Base-by-base conservation (phyloP, 139 green algal genomes). In the Medakamo hakoo region DNA sequence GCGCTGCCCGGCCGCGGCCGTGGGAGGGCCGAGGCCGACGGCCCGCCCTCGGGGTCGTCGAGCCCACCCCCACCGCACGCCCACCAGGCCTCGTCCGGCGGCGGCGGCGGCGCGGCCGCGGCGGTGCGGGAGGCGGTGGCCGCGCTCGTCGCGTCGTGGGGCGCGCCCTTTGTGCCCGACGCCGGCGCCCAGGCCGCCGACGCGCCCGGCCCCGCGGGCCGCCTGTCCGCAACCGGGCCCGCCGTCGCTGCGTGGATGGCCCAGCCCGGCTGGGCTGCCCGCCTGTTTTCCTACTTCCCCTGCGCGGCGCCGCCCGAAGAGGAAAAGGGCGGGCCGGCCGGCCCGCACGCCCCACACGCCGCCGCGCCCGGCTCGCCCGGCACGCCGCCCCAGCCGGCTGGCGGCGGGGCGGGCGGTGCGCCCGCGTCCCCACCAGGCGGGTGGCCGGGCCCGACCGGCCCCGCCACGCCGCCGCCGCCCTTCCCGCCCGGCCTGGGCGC, bases 51-150 rank as follows among this genome's bases (percentile, higher is more conserved):
- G n/a, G n/a, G n/a, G n/a, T n/a, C n/a, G n/a, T n/a, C n/a, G n/a
- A 16, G 40, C 9, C 40, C 16, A 16, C 40, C 40, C 9, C 40
- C 40, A 52, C 40, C 49, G 57, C 57, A 19, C 24, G 22, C 57
- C 21, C 24, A 22, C 24, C 21, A 31, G 24, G 20, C 1, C 2
- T 22, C 57, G 26, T 31, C 57, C 57, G 30, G 19, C 25, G 30
- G 63, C 55, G 0, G 75, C 82, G 30, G 70, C 83, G 29, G 80
- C 78, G 20, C 78, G 76, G 76, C 49, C 80, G 82, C 58, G 69
- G 84, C 90, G 58, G 84, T 93, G 49, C 92, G 90, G 78, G 86
- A 91, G 67, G 86, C 86, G 18, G 76, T 92, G 14, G 71, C 70
- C 23, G 78, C 78, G 28, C 80, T 84, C 63, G 83, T 90, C 76